Evolutionary conservation across 140 eudicot species (phyloP).

Genomic region (Anethum foeniculum): DNA sequence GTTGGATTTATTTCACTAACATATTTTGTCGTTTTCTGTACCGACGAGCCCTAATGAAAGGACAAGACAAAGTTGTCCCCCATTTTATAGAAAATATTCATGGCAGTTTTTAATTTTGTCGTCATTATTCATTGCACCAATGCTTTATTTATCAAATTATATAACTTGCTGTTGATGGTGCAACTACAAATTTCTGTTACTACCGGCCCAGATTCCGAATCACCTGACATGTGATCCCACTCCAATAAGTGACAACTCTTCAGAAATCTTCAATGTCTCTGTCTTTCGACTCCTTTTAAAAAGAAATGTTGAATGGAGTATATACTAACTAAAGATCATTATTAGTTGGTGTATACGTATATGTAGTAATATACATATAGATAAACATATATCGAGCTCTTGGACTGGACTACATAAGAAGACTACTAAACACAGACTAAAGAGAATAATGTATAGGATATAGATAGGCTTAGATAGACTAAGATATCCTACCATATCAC

Average conservation of each 20-base stretch:
- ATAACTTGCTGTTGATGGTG: background rate
- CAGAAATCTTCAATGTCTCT: background rate
- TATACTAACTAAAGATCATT: too few species aligned
- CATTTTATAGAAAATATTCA: background rate
- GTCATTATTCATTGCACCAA: background rate
- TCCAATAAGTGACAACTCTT: background rate
- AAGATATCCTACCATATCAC: too few species aligned
- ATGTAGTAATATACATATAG: too few species aligned
- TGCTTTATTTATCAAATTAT: background rate
- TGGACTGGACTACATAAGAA: too few species aligned
- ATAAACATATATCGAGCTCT: too few species aligned
- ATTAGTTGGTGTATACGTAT: too few species aligned
- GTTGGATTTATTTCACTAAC: background rate
- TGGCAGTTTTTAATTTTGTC: background rate
- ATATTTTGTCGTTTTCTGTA: slow-evolving; percentile 3
- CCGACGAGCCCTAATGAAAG: slow-evolving; percentile 5
- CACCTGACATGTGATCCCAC: background rate
- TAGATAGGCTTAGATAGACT: too few species aligned
- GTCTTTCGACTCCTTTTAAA: background rate
- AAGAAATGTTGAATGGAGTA: background rate
- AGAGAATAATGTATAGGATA: too few species aligned
- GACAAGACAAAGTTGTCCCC: slow-evolving; percentile 6
- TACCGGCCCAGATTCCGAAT: background rate
- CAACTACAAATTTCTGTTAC: background rate
- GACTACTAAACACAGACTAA: too few species aligned